Evolutionary conservation across 2,329 filamentous ascomycete genomes (phyloP), one percentile per base, ranked within the genome.

Genomic region (Xylariaceae sp.): DNA sequence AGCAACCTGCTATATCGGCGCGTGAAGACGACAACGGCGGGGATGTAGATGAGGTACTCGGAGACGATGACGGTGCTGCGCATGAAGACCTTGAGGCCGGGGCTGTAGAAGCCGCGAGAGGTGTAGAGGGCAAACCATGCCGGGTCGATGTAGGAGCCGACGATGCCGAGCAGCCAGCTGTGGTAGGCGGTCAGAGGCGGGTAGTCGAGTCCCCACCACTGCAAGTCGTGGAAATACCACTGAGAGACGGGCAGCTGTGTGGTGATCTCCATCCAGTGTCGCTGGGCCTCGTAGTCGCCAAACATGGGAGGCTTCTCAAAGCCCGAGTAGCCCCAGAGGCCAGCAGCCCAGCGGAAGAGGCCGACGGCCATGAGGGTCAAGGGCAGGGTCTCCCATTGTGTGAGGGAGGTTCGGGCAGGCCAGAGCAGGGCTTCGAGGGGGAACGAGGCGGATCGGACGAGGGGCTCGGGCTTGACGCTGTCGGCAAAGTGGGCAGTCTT

Each of bases 261-360:
- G 2, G 94, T 97, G 59, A 99, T 78, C 67, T 99, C 94, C 92
- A 99, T 96, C 94, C 94, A 99, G 71, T 99, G 94, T 63, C 94
- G 79, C 71, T 99, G 94, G 3, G 95, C 94, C 75, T 99, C 94
- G 73, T 96, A 99, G 71, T 99, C 94, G 60, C 94, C 94, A 66
- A 92, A 89, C 84, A 97, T 91, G 6, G 94, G 94, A 34, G 92
- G 92, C 54, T 82, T 83, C 53, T 87, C 77, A 65, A 87, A 89
- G 50, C 93, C 89, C 63, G 94, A 99, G 70, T 97, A 97, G 52
- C 90, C 90, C 90, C 94, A 97, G 41, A 97, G 77, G 28, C 91
- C 88, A 44, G 90, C 88, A 31, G 89, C 87, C 94, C 94, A 97
- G 63, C 94, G 81, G 68, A 97, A 97, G 43, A 99, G 79, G 17